phyloP scores from a whole-genome alignment of 306 rosid species.

The Acacia crassicarpa region DNA sequence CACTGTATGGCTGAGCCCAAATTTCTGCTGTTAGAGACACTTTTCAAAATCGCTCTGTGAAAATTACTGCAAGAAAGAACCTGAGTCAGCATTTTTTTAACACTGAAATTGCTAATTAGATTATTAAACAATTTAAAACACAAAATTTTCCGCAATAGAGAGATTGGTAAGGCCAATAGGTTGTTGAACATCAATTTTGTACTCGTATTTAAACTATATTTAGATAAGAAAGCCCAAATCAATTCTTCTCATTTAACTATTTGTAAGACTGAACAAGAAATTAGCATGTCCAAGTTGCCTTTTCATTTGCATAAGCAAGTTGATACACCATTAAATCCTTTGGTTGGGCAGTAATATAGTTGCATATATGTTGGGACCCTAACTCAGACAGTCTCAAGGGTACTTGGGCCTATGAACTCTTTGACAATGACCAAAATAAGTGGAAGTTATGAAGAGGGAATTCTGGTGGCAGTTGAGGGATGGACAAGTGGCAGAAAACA shows the following conservation, averaged over 20 bases:
- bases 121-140: not conserved
- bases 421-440: not conserved
- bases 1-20: not conserved
- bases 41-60: constrained; percentile 5
- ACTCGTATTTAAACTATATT: not conserved
- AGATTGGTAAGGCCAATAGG: not conserved
- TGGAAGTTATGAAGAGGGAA: not conserved
- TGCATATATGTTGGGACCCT: not conserved
- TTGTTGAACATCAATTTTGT: not conserved
- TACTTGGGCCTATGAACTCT: not conserved
- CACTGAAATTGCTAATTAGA: not conserved
- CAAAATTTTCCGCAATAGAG: not conserved
- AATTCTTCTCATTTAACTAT: constrained; percentile 5
- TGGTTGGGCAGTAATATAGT: not conserved
- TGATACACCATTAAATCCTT: not conserved
- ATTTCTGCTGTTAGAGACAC: not conserved
- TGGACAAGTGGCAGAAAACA: not conserved
- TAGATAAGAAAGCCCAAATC: constrained; percentile 2
- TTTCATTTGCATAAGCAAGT: not conserved
- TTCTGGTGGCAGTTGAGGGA: not conserved
- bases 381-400: not conserved
- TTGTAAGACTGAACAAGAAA: not conserved
- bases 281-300: not conserved
- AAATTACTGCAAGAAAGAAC: constrained; percentile 22
- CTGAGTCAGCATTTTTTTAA: constrained; percentile 3